Conservation (phyloP, 2,329 filamentous ascomycete species). For the Mollisia scopiformis region DNA sequence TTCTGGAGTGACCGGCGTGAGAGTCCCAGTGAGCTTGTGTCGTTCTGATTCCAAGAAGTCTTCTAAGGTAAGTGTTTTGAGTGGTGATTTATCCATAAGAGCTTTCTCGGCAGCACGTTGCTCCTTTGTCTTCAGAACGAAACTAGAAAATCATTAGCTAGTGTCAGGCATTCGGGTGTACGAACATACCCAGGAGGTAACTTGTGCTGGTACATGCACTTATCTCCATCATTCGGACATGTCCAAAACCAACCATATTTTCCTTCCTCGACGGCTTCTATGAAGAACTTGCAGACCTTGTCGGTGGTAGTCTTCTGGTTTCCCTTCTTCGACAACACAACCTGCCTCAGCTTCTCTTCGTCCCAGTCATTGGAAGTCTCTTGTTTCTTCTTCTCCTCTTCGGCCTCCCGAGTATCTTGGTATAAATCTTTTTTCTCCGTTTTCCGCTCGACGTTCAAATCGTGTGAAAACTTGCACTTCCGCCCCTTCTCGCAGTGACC, state of each 20-base stretch:
- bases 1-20: conserved; percentile 93
- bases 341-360: conserved; percentile 89
- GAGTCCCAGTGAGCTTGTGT: conserved; percentile 87
- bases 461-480: conserved; percentile 98
- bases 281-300: conserved; percentile 99
- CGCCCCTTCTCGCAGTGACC: conserved; percentile 95
- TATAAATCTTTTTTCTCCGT: conserved; percentile 91
- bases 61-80: conserved; percentile 93
- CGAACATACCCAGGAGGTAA: conserved; percentile 84
- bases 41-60: conserved; percentile 97
- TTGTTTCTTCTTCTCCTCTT: conserved; percentile 78
- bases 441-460: conserved; percentile 86
- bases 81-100: conserved; percentile 89
- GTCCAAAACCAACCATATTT: conserved; percentile 99
- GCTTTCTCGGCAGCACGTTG: conserved; percentile 96
- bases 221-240: conserved; percentile 94
- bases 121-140: conserved; percentile 96
- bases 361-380: conserved; percentile 98
- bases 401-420: conserved; percentile 75
- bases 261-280: conserved; percentile 94
- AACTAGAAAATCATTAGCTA: conserved; percentile 56
- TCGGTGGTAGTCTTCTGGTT: conserved; percentile 95
- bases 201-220: conserved; percentile 98
- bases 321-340: conserved; percentile 94
- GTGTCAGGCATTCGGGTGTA: neutral